These are phyloP conservation scores for Lepiota venenata DNA, from an alignment of 768 basidiomycete genomes.

Conservation along the genomic window DNA sequence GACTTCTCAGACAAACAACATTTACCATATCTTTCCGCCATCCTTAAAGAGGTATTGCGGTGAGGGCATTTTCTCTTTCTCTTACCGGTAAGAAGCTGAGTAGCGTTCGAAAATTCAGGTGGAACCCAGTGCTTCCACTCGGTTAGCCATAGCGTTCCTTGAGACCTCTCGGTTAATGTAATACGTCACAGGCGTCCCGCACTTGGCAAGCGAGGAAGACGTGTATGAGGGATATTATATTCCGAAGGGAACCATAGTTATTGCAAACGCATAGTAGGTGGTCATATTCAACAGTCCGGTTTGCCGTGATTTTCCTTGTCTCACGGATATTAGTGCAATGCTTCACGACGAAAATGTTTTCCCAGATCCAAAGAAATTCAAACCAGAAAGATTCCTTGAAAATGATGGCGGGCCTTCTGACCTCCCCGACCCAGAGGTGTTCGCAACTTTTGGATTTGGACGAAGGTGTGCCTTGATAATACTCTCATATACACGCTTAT, in stretches of 20 bases:
- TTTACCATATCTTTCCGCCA: slow-evolving; percentile 20
- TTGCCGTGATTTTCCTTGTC: not conserved
- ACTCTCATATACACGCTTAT: not conserved
- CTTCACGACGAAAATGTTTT: slow-evolving; percentile 17
- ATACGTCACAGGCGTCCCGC: slow-evolving; percentile 1
- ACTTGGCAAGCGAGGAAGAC: slow-evolving; percentile 10
- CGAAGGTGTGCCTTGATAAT: slow-evolving; percentile 11
- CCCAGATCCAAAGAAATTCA: slow-evolving; percentile 16
- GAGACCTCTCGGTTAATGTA: too few species aligned
- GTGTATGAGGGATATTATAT: slow-evolving; percentile 15
- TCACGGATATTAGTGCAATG: slow-evolving; percentile 14
- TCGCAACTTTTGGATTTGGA: slow-evolving; percentile 20
- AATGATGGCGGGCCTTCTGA: slow-evolving; percentile 15
- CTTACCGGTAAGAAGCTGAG: not conserved
- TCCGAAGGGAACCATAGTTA: slow-evolving; percentile 8
- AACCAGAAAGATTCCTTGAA: slow-evolving; percentile 18
- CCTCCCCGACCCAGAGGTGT: slow-evolving; percentile 13
- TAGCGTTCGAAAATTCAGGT: not conserved
- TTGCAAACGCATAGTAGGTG: slow-evolving; percentile 11
- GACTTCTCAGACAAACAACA: slow-evolving; percentile 18
- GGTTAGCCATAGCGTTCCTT: not conserved
- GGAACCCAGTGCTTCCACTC: slow-evolving; percentile 7
- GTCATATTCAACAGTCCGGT: not conserved
- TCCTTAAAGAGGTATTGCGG: slow-evolving; percentile 20
- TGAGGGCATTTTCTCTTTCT: slow-evolving; percentile 13